phyloP scores from a whole-genome alignment of 345 rosid species.

The Theobroma cacao region DNA sequence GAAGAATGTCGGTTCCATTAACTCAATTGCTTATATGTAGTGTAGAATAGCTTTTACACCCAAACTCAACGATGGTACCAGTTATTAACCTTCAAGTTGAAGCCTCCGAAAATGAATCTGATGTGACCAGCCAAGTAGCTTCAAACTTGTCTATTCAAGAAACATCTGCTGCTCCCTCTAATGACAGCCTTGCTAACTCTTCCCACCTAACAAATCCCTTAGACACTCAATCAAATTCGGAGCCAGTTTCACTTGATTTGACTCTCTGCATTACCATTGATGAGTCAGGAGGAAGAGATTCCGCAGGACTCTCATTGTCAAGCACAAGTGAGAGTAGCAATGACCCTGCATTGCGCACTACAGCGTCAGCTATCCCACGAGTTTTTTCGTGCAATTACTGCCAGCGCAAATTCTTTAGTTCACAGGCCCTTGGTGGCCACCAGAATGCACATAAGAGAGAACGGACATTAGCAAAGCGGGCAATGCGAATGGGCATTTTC shows the following conservation, averaged over 20 bases:
- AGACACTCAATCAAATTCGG: conserved; percentile 20
- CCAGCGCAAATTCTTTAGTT: conserved; percentile 69
- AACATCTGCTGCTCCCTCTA: conserved; percentile 32
- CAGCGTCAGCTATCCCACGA: conserved; percentile 33
- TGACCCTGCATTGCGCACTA: conserved; percentile 34
- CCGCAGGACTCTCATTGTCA: conserved; percentile 44
- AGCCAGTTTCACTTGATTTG: conserved; percentile 52
- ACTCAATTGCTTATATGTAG: neutral
- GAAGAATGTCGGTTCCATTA: neutral
- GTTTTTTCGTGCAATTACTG: conserved; percentile 87
- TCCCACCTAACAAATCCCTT: conserved; percentile 13
- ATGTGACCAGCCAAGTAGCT: conserved; percentile 61
- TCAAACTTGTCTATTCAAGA: conserved; percentile 53
- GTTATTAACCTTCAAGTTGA: conserved; percentile 55
- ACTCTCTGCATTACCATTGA: conserved; percentile 43
- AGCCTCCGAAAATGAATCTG: conserved; percentile 53
- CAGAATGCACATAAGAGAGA: conserved; percentile 89
- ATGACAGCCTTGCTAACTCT: conserved; percentile 32
- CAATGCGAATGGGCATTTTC: conserved; percentile 65
- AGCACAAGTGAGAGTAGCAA: conserved; percentile 66
- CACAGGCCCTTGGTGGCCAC: conserved; percentile 91
- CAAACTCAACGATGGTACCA: conserved; percentile 42
- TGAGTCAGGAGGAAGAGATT: conserved; percentile 27
- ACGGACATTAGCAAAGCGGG: conserved; percentile 69
- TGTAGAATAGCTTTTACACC: neutral